phyloP scores from a whole-genome alignment of 345 rosid genomes.

The Zanthoxylum bungeanum region DNA sequence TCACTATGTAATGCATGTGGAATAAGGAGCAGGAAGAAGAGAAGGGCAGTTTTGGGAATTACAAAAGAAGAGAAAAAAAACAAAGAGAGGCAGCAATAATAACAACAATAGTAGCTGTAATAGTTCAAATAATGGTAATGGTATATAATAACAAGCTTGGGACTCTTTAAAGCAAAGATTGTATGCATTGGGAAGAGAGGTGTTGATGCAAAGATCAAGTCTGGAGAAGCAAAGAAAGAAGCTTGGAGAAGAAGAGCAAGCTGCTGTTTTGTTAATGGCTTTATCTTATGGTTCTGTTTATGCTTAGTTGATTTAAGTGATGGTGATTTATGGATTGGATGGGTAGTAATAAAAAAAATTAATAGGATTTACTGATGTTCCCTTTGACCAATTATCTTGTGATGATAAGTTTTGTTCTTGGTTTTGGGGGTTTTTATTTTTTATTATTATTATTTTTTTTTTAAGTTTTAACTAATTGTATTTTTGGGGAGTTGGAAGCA shows the following conservation, averaged over 20 bases:
- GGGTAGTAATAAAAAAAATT: background rate
- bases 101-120: background rate
- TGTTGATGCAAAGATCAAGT: slow-evolving; percentile 53
- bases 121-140: background rate
- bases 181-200: slow-evolving; percentile 60
- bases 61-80: slow-evolving; percentile 53
- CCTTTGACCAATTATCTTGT: background rate
- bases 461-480: slow-evolving; percentile 17
- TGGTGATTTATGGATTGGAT: too few relatives aligned
- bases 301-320: slow-evolving; percentile 42
- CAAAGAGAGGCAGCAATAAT: slow-evolving; percentile 26
- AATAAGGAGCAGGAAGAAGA: slow-evolving; percentile 90
- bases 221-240: slow-evolving; percentile 53
- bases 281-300: slow-evolving; percentile 75
- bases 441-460: background rate
- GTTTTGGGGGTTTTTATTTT: background rate
- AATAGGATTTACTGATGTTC: background rate
- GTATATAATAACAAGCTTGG: too few relatives aligned
- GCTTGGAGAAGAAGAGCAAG: slow-evolving; percentile 87
- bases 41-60: slow-evolving; percentile 46
- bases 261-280: slow-evolving; percentile 88
- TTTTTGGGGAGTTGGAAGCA: background rate
- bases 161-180: slow-evolving; percentile 63
- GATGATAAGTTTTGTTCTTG: slow-evolving; percentile 20
- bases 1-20: slow-evolving; percentile 97